Base-by-base conservation (phyloP, 1,284 basidiomycete species). In the Calocybe gambosa region DNA sequence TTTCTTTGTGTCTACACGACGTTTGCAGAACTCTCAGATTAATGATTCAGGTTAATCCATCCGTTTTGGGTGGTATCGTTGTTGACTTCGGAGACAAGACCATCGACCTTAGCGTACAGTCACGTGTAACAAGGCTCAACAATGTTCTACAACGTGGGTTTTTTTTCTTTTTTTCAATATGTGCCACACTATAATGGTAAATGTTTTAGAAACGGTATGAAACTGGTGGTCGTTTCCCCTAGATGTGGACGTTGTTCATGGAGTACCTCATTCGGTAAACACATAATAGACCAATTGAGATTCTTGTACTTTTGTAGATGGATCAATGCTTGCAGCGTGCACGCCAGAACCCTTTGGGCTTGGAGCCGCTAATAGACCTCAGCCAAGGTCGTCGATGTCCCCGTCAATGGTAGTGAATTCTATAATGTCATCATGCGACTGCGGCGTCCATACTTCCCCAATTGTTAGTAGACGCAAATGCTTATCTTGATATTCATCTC, bases 81-180 rank as follows among this genome's bases (percentile, higher is more conserved):
- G 88, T 99, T 46, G 95, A 99, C 73, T 94, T 99, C 65, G 96
- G 93, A 56, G 95, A 98, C 76, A 94, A 94, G 77, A 93, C 91
- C 47, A 89, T 97, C 59, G 96, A 99, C 71, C 78, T 98, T 54
- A 93, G 89, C 58, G 94, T 96, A 45, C 84, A 85, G 44, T 90
- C 88, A 51, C 88, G 91, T 50, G 92, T 99, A 62, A 95, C 86
- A 68, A 93, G 93, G 73, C 82, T 97, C 65, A 98, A 97, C 78
- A 79, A 80, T 56, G 78, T 90, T 60, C 77, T 98, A 45, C 77
- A 86, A 62, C 82, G 90, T 89, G 66, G 52, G 77, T 67, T 46
- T 54, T 25, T 6, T 13, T 20, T 13, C 39, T 20, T 6, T 6
- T 23, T 18, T 10, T 7, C 28, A 31, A 20, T 18, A 5, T 10